A percentile compares a stretch with the other conserved stretches of the same genome.
Evolutionary conservation across 345 rosid species (phyloP).

Genomic region (Syzygium grande): DNA sequence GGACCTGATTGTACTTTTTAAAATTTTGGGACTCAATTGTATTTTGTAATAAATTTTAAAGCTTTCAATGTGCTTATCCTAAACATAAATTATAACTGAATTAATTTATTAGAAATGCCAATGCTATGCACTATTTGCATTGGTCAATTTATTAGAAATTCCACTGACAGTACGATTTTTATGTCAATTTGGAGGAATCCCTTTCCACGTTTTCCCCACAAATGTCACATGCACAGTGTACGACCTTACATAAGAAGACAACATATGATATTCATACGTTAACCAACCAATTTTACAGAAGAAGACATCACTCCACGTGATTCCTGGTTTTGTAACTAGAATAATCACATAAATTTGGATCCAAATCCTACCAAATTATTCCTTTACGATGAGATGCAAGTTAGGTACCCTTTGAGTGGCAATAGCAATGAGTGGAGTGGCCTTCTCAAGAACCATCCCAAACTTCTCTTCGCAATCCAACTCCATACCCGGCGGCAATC

Average conservation of each 20-base stretch:
- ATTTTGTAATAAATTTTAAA: too few relatives aligned
- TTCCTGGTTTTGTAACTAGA: too few relatives aligned
- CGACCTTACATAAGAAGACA: neutral
- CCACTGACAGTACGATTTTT: too few relatives aligned
- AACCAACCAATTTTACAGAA: neutral
- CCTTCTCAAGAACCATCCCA: conserved; percentile 4
- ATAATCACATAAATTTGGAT: too few relatives aligned
- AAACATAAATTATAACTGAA: too few relatives aligned
- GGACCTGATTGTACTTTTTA: too few relatives aligned
- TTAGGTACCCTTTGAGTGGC: neutral
- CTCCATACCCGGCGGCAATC: neutral
- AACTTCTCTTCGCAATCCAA: neutral
- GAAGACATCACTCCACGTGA: neutral
- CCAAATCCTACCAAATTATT: too few relatives aligned
- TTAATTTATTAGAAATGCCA: too few relatives aligned
- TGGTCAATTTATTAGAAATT: too few relatives aligned
- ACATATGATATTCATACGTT: neutral
- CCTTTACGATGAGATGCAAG: neutral
- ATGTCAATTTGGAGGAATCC: neutral
- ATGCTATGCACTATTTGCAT: too few relatives aligned
- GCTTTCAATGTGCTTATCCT: too few relatives aligned
- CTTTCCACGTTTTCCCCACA: neutral
- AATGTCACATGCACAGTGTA: neutral
- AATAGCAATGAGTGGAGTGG: neutral
- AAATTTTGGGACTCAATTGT: too few relatives aligned